These are phyloP conservation scores for Corinectria fuckeliana DNA, from an alignment of 2,329 filamentous ascomycete genomes.

Conservation along the genomic window DNA sequence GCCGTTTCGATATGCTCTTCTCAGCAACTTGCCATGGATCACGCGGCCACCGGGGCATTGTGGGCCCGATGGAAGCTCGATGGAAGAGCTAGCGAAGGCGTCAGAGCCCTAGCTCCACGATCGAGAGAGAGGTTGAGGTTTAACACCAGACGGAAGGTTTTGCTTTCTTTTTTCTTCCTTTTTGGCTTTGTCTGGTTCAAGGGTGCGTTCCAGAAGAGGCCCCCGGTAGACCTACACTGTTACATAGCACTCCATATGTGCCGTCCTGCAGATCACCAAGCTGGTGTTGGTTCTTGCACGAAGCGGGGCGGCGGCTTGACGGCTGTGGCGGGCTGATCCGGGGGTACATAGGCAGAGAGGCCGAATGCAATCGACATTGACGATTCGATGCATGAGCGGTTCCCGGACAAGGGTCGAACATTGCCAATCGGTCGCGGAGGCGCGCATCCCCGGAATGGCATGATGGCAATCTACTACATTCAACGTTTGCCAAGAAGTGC, in stretches of 20 bases:
- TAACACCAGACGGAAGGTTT: not conserved
- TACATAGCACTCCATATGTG: not conserved
- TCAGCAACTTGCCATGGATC: not conserved
- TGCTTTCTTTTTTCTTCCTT: not conserved
- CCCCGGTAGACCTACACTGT: no score
- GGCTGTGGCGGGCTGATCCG: slow-evolving; percentile 8
- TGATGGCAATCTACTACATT: not conserved
- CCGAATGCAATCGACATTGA: not conserved
- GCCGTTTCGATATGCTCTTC: not conserved
- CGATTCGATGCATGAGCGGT: slow-evolving; percentile 7
- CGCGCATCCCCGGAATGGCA: not conserved
- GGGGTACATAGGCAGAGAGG: not conserved
- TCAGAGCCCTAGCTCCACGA: not conserved
- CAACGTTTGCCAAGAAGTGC: not conserved
- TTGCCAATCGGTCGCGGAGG: slow-evolving; percentile 1
- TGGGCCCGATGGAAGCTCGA: not conserved
- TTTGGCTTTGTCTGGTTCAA: not conserved
- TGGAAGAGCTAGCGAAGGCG: not conserved
- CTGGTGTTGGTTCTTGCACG: not conserved
- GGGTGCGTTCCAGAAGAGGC: not conserved
- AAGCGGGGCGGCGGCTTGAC: slow-evolving; percentile 9
- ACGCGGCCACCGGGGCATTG: no score
- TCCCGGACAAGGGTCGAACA: not conserved
- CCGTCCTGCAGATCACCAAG: not conserved
- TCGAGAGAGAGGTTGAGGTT: not conserved